These are phyloP conservation scores for Agaricus sinodeliciosus DNA, from an alignment of 768 basidiomycete species.

Conservation along the genomic window DNA sequence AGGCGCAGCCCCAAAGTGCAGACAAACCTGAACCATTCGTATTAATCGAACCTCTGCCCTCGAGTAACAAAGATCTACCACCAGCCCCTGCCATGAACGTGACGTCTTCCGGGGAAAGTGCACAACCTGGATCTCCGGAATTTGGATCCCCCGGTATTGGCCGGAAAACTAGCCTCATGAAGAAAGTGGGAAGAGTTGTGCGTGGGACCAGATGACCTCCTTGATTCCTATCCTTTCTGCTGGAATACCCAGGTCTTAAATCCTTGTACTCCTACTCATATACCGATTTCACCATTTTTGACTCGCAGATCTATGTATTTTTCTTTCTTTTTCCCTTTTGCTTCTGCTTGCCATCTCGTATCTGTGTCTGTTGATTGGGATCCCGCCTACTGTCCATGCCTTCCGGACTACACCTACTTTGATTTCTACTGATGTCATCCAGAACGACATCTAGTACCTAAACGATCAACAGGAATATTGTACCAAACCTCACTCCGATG, in stretches of 20 bases:
- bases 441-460: background rate
- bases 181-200: conserved; percentile 71
- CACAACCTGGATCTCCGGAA: conserved; percentile 27
- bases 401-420: conserved; percentile 1
- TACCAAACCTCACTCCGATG: conserved; percentile 3
- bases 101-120: conserved; percentile 48
- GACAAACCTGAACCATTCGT: conserved; percentile 54
- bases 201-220: conserved; percentile 37
- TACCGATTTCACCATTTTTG: background rate
- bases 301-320: conserved; percentile 6
- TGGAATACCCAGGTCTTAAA: background rate
- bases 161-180: conserved; percentile 72
- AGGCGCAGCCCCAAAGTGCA: conserved; percentile 19
- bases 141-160: conserved; percentile 32
- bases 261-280: background rate
- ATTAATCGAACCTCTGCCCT: conserved; percentile 47
- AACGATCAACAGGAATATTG: conserved; percentile 10
- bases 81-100: conserved; percentile 32
- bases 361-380: conserved; percentile 1
- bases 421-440: conserved; percentile 4
- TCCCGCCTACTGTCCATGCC: background rate
- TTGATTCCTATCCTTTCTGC: background rate
- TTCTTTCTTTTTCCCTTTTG: conserved; percentile 1
- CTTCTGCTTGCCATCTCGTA: background rate
- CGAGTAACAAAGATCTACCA: conserved; percentile 44